Base-by-base conservation (phyloP, 2,329 filamentous ascomycete species). In the Scedosporium boydii region DNA sequence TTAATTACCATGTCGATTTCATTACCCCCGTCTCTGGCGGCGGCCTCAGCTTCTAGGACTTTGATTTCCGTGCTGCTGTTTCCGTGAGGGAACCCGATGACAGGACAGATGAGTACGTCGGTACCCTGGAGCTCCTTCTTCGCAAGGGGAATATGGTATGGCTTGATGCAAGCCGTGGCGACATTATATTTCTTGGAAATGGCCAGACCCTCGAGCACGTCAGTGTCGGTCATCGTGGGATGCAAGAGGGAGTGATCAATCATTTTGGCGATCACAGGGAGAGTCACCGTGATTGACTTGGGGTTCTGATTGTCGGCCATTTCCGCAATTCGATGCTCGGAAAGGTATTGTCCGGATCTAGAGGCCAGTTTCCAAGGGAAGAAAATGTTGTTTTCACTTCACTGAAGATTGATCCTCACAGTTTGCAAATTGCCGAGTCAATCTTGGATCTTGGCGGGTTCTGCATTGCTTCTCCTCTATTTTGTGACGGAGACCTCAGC, bases 181-280 rank as follows among this genome's bases (percentile, higher is more conserved):
- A 85, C 81, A 48, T 74, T 70, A 71, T 81, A 74, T 16, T 76
- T 72, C 60, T 74, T 77, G 16, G 78, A 72, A 53, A 82, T 76
- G 9, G 72, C 66, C 1, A 86, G 76, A 2, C 83, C 83, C 1
- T 72, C 68, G 1, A 75, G 63, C 59, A 86, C 76, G 1, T 85
- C 80, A 14, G 69, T 69, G 67, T 86, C 83, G 6, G 83, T 85
- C 76, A 87, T 79, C 60, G 82, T 84, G 3, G 84, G 85, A 67
- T 86, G 83, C 1, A 87, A 76, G n/a, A 87, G 77, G 12, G 82
- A 85, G 70, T 86, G 83, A 66, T 87, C 83, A 65, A 87, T 86
- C 71, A 77, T 76, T 66, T 81, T 80, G 65, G 81, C 80, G 61
- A 85, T 70, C 64, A 80, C 74, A 38, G 69, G 64, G 0, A 81